phyloP scores from a whole-genome alignment of 116 monocot genomes.

The Phalaenopsis hybrid region DNA sequence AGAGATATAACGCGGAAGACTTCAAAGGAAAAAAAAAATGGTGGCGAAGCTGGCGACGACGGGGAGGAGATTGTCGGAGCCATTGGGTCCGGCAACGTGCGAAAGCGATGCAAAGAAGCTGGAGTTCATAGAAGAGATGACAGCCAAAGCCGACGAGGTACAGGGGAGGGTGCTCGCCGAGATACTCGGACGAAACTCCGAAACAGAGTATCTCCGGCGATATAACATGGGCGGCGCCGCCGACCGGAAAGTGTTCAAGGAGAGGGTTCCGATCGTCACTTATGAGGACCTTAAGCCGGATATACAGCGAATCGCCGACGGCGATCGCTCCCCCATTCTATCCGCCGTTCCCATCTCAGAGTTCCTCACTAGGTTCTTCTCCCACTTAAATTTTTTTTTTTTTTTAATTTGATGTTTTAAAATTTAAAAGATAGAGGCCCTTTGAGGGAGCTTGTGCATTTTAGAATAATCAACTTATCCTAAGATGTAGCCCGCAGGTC shows the following conservation, averaged over 20 bases:
- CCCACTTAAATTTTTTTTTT: background rate
- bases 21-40: background rate
- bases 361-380: slow-evolving; percentile 71
- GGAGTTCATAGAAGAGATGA: slow-evolving; percentile 71
- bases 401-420: too few relatives aligned
- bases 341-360: slow-evolving; percentile 75
- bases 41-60: background rate
- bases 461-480: too few relatives aligned
- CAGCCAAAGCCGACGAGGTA: slow-evolving; percentile 38
- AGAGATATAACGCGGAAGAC: too few relatives aligned
- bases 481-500: too few relatives aligned
- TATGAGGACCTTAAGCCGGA: slow-evolving; percentile 82
- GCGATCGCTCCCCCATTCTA: slow-evolving; percentile 78
- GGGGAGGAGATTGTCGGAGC: background rate
- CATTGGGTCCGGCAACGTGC: slow-evolving; percentile 39
- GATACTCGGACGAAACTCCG: slow-evolving; percentile 59
- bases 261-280: slow-evolving; percentile 21
- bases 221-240: slow-evolving; percentile 17
- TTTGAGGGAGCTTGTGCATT: too few relatives aligned
- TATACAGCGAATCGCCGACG: slow-evolving; percentile 84
- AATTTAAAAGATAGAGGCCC: too few relatives aligned
- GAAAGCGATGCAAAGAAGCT: slow-evolving; percentile 8
- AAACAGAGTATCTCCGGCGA: slow-evolving; percentile 60
- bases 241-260: slow-evolving; percentile 13
- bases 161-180: slow-evolving; percentile 66